Evolutionary conservation across 345 rosid species (phyloP).

Genomic region (Ceriops zippeliana): DNA sequence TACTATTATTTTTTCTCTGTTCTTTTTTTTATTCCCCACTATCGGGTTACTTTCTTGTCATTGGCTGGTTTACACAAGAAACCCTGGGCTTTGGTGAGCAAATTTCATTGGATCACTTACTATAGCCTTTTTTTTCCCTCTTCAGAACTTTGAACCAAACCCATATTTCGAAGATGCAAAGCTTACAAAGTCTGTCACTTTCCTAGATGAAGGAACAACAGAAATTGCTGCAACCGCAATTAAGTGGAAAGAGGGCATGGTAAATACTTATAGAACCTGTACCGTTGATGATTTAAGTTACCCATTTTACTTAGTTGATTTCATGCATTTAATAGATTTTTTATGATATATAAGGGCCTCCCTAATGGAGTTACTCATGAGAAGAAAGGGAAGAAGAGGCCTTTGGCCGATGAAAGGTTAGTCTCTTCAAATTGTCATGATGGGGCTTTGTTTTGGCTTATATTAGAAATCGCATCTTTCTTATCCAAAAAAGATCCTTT

Average conservation of each 20-base stretch:
- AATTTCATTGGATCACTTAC: background rate
- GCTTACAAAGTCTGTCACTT: constrained; percentile 76
- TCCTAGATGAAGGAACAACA: constrained; percentile 81
- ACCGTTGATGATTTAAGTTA: too few relatives aligned
- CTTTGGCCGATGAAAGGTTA: constrained; percentile 68
- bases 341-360: constrained; percentile 44
- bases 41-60: background rate
- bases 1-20: constrained; percentile 4
- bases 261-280: constrained; percentile 16
- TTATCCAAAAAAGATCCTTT: background rate
- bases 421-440: constrained; percentile 3
- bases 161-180: constrained; percentile 81
- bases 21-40: background rate
- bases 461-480: background rate
- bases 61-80: background rate
- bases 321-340: background rate
- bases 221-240: constrained; percentile 71
- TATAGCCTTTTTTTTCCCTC: background rate
- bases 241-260: constrained; percentile 94
- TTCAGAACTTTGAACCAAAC: constrained; percentile 70
- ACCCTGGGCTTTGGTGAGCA: background rate
- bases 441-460: background rate
- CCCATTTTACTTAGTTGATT: background rate
- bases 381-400: constrained; percentile 85
- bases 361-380: constrained; percentile 78